Evolutionary conservation across 1,284 basidiomycete species (phyloP).

Genomic region (Ceratobasidium sp.): DNA sequence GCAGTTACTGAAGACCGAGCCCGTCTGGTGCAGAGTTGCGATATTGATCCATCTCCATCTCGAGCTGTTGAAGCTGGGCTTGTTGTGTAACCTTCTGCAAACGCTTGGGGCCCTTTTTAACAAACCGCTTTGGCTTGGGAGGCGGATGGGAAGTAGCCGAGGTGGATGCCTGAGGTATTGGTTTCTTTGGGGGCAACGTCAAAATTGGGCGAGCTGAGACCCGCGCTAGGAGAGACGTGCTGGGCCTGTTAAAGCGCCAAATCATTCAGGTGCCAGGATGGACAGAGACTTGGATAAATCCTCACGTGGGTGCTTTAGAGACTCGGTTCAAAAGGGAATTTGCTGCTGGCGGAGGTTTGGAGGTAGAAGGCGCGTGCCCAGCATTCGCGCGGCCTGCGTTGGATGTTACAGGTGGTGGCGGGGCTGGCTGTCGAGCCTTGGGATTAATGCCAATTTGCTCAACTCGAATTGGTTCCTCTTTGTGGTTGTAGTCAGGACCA

Average conservation of each 20-base stretch:
- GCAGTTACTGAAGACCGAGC: conserved; percentile 23
- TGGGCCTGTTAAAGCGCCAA: background rate
- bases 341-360: background rate
- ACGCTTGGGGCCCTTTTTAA: conserved; percentile 40
- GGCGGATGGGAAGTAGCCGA: conserved; percentile 18
- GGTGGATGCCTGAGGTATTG: background rate
- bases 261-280: background rate
- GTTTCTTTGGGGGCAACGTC: conserved; percentile 7
- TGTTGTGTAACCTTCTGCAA: conserved; percentile 32
- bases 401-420: background rate
- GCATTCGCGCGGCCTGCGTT: background rate
- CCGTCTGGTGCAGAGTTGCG: conserved; percentile 22
- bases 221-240: conserved; percentile 16
- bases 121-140: conserved; percentile 35
- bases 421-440: conserved; percentile 16
- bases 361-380: background rate
- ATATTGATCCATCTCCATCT: conserved; percentile 41
- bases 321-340: conserved; percentile 32
- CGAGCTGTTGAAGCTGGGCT: conserved; percentile 31
- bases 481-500: background rate
- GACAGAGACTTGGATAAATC: background rate
- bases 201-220: conserved; percentile 22
- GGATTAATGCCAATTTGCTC: conserved; percentile 40
- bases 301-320: conserved; percentile 23
- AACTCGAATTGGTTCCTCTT: conserved; percentile 39